Evolutionary conservation across 805 yeast genomes (phyloP).

Genomic region (Saccharomycopsis javanensis): DNA sequence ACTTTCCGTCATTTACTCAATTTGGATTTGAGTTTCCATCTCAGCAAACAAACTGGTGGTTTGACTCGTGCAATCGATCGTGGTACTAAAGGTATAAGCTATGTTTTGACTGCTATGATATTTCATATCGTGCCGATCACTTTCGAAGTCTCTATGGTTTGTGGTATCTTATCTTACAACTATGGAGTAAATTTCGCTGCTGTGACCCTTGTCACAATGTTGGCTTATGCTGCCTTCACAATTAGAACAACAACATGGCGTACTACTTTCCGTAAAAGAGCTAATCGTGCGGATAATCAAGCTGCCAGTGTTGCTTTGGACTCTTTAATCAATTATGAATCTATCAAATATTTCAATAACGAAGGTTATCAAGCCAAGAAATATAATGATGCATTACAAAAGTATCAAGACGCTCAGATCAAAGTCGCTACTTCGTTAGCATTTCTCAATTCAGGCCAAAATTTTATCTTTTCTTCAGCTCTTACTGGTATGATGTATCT

Average conservation of each 20-base stretch:
- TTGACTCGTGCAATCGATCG: constrained; percentile 92
- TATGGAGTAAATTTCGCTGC: constrained; percentile 86
- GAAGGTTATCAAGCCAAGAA: constrained; percentile 71
- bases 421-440: constrained; percentile 82
- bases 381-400: constrained; percentile 63
- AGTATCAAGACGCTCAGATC: constrained; percentile 60
- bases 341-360: constrained; percentile 90
- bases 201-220: constrained; percentile 80
- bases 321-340: constrained; percentile 86
- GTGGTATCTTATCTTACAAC: constrained; percentile 88
- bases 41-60: constrained; percentile 91
- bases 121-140: constrained; percentile 91
- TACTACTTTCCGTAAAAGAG: constrained; percentile 80
- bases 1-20: constrained; percentile 77
- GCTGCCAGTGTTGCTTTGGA: constrained; percentile 95
- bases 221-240: constrained; percentile 80
- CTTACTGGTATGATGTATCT: constrained; percentile 95
- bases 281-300: constrained; percentile 86
- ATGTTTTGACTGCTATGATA: constrained; percentile 92
- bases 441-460: constrained; percentile 70
- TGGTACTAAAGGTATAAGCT: constrained; percentile 95
- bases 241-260: constrained; percentile 94
- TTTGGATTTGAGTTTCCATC: constrained; percentile 82
- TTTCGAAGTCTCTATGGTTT: constrained; percentile 85
- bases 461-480: constrained; percentile 74